These are phyloP conservation scores for Friedmanniomyces endolithicus DNA, from an alignment of 495 filamentous ascomycete genomes.

Conservation along the genomic window DNA sequence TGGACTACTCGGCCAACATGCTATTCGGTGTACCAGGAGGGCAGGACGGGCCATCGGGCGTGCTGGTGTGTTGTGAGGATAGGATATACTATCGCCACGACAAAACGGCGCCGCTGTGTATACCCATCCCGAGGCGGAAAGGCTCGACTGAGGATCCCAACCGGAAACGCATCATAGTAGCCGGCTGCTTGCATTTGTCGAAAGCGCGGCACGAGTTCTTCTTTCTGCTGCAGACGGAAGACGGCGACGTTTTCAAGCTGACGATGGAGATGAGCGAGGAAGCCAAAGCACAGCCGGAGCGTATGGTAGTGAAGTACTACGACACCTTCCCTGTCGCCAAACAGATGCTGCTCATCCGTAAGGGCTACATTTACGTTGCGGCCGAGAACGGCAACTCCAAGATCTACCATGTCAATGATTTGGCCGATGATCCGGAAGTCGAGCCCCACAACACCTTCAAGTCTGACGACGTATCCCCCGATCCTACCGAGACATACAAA, in stretches of 20 bases:
- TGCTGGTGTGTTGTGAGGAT: conserved; percentile 87
- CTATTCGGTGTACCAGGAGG: conserved; percentile 95
- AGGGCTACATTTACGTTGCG: conserved; percentile 87
- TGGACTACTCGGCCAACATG: conserved; percentile 78
- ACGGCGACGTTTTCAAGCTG: conserved; percentile 94
- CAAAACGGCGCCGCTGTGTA: conserved; percentile 76
- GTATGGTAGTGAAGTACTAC: conserved; percentile 92
- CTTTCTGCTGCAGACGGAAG: conserved; percentile 88
- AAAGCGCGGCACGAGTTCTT: conserved; percentile 96
- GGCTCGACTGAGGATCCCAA: conserved; percentile 86
- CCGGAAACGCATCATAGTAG: conserved; percentile 69
- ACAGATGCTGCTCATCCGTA: conserved; percentile 82
- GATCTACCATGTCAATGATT: conserved; percentile 94
- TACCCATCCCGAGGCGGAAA: conserved; percentile 73
- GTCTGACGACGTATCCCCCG: conserved; percentile 24
- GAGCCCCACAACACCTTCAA: conserved; percentile 16
- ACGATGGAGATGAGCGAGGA: conserved; percentile 85
- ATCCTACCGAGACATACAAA: conserved; percentile 51
- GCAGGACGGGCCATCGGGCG: conserved; percentile 83
- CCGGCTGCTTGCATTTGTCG: conserved; percentile 72
- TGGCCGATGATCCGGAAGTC: conserved; percentile 93
- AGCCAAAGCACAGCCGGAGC: conserved; percentile 65
- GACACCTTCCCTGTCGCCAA: conserved; percentile 86
- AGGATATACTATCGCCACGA: conserved; percentile 90
- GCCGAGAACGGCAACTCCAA: conserved; percentile 86